Evolutionary conservation across 2,329 filamentous ascomycete genomes (phyloP).

Genomic region (Aspergillus udagawae): DNA sequence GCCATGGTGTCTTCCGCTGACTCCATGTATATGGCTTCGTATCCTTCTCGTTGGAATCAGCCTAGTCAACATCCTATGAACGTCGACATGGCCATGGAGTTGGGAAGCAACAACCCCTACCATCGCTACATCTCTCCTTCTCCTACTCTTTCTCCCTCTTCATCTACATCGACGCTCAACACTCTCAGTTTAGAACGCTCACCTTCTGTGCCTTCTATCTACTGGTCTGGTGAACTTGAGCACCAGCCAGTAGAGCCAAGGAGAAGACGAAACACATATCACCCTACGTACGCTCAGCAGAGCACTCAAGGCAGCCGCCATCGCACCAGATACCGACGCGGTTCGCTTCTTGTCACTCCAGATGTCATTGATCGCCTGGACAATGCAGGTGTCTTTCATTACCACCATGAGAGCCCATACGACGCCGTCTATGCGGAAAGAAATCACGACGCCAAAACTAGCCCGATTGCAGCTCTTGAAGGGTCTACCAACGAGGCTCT

Average conservation of each 20-base stretch:
- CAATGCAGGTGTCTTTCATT: constrained; percentile 57
- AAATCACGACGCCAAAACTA: constrained; percentile 60
- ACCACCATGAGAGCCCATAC: constrained; percentile 89
- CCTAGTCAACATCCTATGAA: constrained; percentile 17
- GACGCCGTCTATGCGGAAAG: constrained; percentile 74
- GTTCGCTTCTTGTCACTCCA: constrained; percentile 49
- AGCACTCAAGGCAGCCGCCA: constrained; percentile 16
- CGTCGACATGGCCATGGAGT: constrained; percentile 4
- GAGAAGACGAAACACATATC: constrained; percentile 11
- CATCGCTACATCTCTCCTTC: constrained; percentile 24
- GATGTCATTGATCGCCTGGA: constrained; percentile 83
- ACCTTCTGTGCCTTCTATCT: constrained; percentile 21
- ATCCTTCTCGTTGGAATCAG: constrained; percentile 16
- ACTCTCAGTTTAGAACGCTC: constrained; percentile 15
- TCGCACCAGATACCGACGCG: constrained; percentile 11
- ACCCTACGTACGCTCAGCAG: constrained; percentile 5
- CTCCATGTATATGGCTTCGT: constrained; percentile 18
- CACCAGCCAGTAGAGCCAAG: constrained; percentile 23
- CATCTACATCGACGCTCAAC: constrained; percentile 3
- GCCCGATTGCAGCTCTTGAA: constrained; percentile 73
- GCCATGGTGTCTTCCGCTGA: constrained; percentile 16
- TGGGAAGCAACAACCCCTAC: constrained; percentile 25
- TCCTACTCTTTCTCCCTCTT: constrained; percentile 8
- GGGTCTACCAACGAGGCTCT: constrained; percentile 72
- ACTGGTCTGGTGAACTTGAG: constrained; percentile 23